A percentile compares a stretch with the other conserved stretches of the same genome.
phyloP scores from a whole-genome alignment of 2,329 filamentous ascomycete species.

The Dactylellina haptotyla region DNA sequence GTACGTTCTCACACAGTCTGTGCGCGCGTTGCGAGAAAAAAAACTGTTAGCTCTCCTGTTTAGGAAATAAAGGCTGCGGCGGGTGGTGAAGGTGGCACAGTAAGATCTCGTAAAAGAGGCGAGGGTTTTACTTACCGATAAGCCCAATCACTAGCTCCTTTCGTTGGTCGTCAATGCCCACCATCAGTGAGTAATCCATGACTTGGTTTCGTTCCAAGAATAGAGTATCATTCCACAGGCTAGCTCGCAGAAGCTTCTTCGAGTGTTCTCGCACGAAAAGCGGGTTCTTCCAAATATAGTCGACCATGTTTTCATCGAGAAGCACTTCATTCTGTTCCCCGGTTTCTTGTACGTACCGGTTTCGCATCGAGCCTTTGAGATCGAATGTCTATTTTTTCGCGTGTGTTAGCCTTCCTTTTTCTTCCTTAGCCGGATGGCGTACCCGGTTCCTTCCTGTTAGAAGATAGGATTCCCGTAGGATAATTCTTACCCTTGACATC shows the following conservation, averaged over 20 bases:
- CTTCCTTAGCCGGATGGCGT: no score
- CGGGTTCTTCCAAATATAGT: slow-evolving; percentile 97
- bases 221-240: slow-evolving; percentile 96
- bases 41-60: slow-evolving; percentile 24
- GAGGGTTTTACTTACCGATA: slow-evolving; percentile 66
- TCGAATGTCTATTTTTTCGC: slow-evolving; percentile 74
- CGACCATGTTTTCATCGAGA: slow-evolving; percentile 97
- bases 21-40: slow-evolving; percentile 41
- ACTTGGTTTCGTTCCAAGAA: slow-evolving; percentile 95
- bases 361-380: slow-evolving; percentile 97
- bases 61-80: slow-evolving; percentile 5
- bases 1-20: slow-evolving; percentile 94
- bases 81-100: no score
- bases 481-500: slow-evolving; percentile 71
- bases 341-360: slow-evolving; percentile 94
- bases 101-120: slow-evolving; percentile 15
- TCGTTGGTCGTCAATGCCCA: slow-evolving; percentile 88
- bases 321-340: slow-evolving; percentile 96
- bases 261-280: slow-evolving; percentile 95
- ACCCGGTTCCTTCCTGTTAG: no score
- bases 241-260: slow-evolving; percentile 88
- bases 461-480: no score
- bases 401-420: slow-evolving; percentile 6
- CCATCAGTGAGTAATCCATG: slow-evolving; percentile 99
- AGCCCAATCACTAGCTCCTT: slow-evolving; percentile 97